Base-by-base conservation (phyloP, 192 early-diverging fungal genomes). In the Spinellus fusiger region DNA sequence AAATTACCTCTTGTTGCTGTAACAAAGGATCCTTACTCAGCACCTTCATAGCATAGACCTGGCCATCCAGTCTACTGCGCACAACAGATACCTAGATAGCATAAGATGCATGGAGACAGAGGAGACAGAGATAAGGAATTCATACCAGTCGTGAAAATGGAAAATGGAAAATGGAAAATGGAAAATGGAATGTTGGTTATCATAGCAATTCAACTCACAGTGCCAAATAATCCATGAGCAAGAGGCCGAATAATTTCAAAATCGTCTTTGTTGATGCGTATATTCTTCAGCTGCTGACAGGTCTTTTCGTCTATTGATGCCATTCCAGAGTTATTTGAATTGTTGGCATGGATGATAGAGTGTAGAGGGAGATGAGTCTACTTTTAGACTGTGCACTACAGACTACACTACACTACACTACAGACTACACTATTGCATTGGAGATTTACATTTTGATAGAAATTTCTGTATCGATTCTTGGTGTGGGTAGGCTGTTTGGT, bases 31-130 rank as follows among this genome's bases (percentile, higher is more conserved):
- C 70, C 60, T 89, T 89, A 67, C 85, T 85, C 25, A 88, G 73
- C 25, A 84, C 82, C 61, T 89, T 89, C 87, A 93, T 88, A 3
- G 90, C 90, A 71, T 91, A 93, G 6, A 86, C 82, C 56, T 74
- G 76, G 52, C 77, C 79, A 67, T 88, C 84, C 16, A 79, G 70
- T 47, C 86, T 89, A 61, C 83, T 81, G 12, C 80, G 76, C 7
- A 95, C 91, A 31, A 95, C 84, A 55, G 40, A 44, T 3, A 44
- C 40, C 40, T 44, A 44, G 40, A 44, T 3, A 10, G 1, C 10
- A 44, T 44, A n/a, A n/a, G 40, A 18, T 37, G 6, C 6, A 37
- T 9, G 13, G 13, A 37, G 6, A 37, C 6, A 37, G 13, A 37
- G 6, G 13, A 37, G 13, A 37, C 6, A 9, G 13, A 37, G 18